Base-by-base conservation (phyloP, 2,329 filamentous ascomycete genomes). In the Biscogniauxia sp. region DNA sequence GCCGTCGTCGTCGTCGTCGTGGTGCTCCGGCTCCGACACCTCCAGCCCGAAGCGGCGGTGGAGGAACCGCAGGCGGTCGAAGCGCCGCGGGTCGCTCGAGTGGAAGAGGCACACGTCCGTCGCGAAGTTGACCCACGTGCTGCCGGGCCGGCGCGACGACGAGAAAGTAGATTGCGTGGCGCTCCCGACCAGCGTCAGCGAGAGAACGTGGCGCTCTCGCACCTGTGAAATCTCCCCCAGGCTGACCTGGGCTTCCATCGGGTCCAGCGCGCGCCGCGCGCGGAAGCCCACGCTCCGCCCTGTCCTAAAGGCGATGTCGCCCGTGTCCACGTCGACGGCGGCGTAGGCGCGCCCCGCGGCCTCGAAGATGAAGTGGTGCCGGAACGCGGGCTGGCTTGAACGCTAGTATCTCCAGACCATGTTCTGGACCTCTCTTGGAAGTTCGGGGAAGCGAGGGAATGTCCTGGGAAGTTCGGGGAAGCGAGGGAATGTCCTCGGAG, bases 371-470 rank as follows among this genome's bases (percentile, higher is more conserved):
- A 62, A 41, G 51, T 59, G 57, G 19, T 59, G 54, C 9, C 54
- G 56, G 37, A 60, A 55, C 5, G 17, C 17, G 56, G 45, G 54
- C 17, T 23, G 19, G 25, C 54, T 25, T n/a, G 25, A 1, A 23
- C 55, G 51, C 51, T 37, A 55, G 51, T 20, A 32, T 11, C 41
- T 54, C 58, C 58, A 60, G 26, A 60, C 41, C 54, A 54, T 51
- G 9, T 37, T 15, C 32, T 57, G 59, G n/a, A 61, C 6, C 51
- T 61, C 59, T 4, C 3, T 13, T 20, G 59, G 59, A 20, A 61
- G 55, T 23, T 20, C n/a, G 26, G 32, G 17, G 37, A 61, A 61
- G 20, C 8, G 23, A 37, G 51, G 59, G 20, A 61, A 57, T 26
- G 4, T 2, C 7, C 9, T 15, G 3, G 13, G 15, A 23, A 19